Percentiles rank a stretch among this genome's conserved stretches.
Evolutionary conservation across 2,329 filamentous ascomycete species (phyloP).

Genomic region (Intubia oerlemansii): DNA sequence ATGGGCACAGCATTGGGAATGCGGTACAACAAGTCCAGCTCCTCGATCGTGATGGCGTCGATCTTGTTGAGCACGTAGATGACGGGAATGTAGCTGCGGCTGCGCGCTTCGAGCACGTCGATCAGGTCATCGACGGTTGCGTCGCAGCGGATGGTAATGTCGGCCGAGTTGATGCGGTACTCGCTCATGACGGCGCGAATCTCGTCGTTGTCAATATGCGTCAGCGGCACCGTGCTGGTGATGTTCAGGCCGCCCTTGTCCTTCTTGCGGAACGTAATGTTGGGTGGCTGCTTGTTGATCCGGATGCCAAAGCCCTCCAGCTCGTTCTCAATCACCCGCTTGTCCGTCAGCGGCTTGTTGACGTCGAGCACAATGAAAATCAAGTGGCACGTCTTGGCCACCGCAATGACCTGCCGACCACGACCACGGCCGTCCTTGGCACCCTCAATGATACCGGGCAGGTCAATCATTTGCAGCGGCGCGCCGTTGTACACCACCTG

Average conservation of each 20-base stretch:
- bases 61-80: conserved; percentile 99
- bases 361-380: conserved; percentile 98
- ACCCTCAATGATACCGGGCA: conserved; percentile 96
- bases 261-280: conserved; percentile 99
- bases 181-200: conserved; percentile 97
- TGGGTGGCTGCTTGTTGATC: conserved; percentile 91
- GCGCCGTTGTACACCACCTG: conserved; percentile 94
- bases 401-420: conserved; percentile 94
- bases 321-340: conserved; percentile 85
- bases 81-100: conserved; percentile 92
- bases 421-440: conserved; percentile 96
- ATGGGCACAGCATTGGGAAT: conserved; percentile 96
- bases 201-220: conserved; percentile 86
- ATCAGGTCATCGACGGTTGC: conserved; percentile 95
- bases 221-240: conserved; percentile 79
- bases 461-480: conserved; percentile 93
- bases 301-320: conserved; percentile 93
- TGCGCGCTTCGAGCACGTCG: conserved; percentile 85
- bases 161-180: conserved; percentile 88
- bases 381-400: conserved; percentile 94
- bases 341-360: conserved; percentile 95
- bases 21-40: conserved; percentile 84
- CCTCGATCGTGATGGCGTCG: conserved; percentile 92
- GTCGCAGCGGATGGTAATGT: conserved; percentile 94
- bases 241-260: conserved; percentile 95